phyloP scores from a whole-genome alignment of 257 asterid species.

The Nicotiana knightiana region DNA sequence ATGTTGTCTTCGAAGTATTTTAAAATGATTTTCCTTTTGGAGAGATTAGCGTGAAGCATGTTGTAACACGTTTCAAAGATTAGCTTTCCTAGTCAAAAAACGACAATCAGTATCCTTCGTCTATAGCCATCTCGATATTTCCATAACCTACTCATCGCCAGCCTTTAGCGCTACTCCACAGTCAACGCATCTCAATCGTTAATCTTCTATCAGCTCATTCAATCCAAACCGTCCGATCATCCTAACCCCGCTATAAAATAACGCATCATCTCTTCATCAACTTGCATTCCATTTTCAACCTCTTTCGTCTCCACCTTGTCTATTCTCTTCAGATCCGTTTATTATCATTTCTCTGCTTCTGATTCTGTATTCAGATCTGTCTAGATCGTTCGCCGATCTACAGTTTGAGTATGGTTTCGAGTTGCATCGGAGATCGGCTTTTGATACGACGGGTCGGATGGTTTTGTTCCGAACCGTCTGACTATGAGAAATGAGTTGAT shows the following conservation, averaged over 20 bases:
- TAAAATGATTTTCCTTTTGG: too few relatives aligned
- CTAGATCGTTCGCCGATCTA: conserved; percentile 25
- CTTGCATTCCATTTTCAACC: background rate
- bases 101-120: conserved; percentile 18
- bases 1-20: too few relatives aligned
- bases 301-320: background rate
- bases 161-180: background rate
- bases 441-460: too few relatives aligned
- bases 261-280: background rate
- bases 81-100: background rate
- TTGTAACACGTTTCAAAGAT: conserved; percentile 19
- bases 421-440: background rate
- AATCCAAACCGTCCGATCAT: conserved; percentile 30
- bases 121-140: conserved; percentile 25
- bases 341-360: background rate
- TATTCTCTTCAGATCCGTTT: background rate
- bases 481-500: too few relatives aligned
- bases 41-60: background rate
- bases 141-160: conserved; percentile 3
- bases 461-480: background rate
- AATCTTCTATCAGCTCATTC: background rate
- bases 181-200: conserved; percentile 19
- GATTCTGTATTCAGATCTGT: background rate
- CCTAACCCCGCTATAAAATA: conserved; percentile 12
- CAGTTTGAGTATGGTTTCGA: conserved; percentile 13